Evolutionary conservation across 2,329 filamentous ascomycete species (phyloP), one percentile per base, ranked within the genome.

Genomic region (Colletotrichum lupini): DNA sequence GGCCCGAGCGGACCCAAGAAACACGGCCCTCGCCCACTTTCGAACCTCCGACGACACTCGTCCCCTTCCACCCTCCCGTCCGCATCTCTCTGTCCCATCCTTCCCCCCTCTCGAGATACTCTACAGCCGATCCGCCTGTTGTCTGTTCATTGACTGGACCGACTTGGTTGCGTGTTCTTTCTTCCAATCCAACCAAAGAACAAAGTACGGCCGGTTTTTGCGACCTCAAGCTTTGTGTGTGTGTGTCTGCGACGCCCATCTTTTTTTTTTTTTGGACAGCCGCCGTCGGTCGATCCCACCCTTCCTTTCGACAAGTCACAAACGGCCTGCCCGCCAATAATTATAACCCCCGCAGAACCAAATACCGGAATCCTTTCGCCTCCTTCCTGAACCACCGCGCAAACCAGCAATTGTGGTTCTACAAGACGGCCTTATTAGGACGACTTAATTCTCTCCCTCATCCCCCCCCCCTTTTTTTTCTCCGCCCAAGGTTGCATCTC

Each of bases 1-100:
- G 75, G 75, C 70, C 75, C 73, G 75, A 76, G 73, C 75, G 73
- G 66, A 73, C 67, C 70, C 64, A 75, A 49, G 68, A 56, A 75
- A 66, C 68, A 75, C 68, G 64, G 62, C 67, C 70, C 73, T 72
- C 66, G 49, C 68, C 70, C 73, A 73, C 73, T 64, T 68, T 62
- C 56, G 49, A 66, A 61, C 68, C 72, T 72, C 72, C 72, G 68
- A 72, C 71, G 71, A 74, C 72, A 71, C 49, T 65, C 64, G 63
- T 68, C 71, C 55, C 61, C 62, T 66, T 61, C 62, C 58, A 62
- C 63, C 67, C 67, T 74, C 28, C 72, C 55, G 42, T 37, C 49
- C 42, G 56, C 67, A 62, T 55, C 42, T 63, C 53, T 62, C 52
- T 63, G 46, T 65, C 66, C 56, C 61, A 65, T 73, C 35, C 64